A percentile compares a stretch with the other conserved stretches of the same genome.
Evolutionary conservation across 2,329 filamentous ascomycete species (phyloP).

Genomic region (Alternaria brassicicola): DNA sequence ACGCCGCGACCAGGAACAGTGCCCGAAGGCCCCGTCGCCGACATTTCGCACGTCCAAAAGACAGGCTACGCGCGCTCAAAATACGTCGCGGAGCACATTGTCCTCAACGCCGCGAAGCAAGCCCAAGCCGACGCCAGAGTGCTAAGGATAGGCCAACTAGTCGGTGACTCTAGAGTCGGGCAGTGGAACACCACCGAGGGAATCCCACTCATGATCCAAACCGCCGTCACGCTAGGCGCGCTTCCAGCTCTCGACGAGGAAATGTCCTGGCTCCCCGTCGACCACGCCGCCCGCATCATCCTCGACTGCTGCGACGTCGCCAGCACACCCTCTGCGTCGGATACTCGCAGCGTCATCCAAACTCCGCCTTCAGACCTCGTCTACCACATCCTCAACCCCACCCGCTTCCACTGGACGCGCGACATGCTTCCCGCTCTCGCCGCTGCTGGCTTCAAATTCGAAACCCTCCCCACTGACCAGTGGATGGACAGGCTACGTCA

Average conservation of each 20-base stretch:
- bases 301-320: constrained; percentile 12
- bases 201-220: constrained; percentile 58
- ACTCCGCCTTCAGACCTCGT: constrained; percentile 39
- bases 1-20: constrained; percentile 47
- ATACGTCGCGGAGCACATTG: constrained; percentile 56
- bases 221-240: constrained; percentile 54
- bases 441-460: constrained; percentile 49
- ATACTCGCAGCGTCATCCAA: background rate
- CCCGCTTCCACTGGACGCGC: constrained; percentile 58
- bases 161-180: constrained; percentile 55
- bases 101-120: constrained; percentile 29
- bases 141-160: constrained; percentile 54
- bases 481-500: constrained; percentile 35
- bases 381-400: constrained; percentile 61
- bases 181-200: constrained; percentile 59
- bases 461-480: constrained; percentile 25
- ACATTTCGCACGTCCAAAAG: constrained; percentile 52
- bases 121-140: constrained; percentile 40
- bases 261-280: constrained; percentile 53
- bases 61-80: constrained; percentile 62
- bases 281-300: constrained; percentile 49
- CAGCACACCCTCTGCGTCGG: background rate
- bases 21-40: constrained; percentile 46
- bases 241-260: constrained; percentile 54
- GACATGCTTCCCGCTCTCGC: constrained; percentile 60